phyloP scores from a whole-genome alignment of 2,329 filamentous ascomycete species.

The Davidsoniella virescens region DNA sequence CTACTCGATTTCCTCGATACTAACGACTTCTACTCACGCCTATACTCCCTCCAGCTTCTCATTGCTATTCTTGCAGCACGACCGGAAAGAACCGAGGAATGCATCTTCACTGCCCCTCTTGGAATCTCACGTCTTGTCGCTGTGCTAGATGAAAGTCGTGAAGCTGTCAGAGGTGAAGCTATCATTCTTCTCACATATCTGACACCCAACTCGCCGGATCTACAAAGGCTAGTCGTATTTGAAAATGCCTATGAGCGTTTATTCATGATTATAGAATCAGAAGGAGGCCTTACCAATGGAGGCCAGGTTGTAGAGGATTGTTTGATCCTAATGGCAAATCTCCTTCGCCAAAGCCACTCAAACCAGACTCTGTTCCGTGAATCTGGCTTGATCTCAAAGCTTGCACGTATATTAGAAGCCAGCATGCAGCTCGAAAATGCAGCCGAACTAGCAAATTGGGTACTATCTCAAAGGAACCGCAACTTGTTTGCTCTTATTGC shows the following conservation, averaged over 20 bases:
- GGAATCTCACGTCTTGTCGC: conserved; percentile 77
- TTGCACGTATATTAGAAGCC: conserved; percentile 51
- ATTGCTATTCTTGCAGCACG: conserved; percentile 71
- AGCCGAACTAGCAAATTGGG: conserved; percentile 55
- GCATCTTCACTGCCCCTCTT: conserved; percentile 73
- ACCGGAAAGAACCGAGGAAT: conserved; percentile 86
- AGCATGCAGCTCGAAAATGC: conserved; percentile 30
- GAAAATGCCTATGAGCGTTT: conserved; percentile 83
- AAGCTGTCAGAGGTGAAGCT: conserved; percentile 77
- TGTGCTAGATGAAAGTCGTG: conserved; percentile 67
- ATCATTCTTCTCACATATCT: conserved; percentile 76
- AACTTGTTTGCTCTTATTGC: conserved; percentile 84
- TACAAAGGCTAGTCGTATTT: conserved; percentile 91
- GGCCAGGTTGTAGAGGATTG: conserved; percentile 86
- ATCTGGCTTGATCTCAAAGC: conserved; percentile 60
- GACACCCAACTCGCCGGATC: conserved; percentile 69
- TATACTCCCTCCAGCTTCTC: conserved; percentile 82
- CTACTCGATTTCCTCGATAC: conserved; percentile 80
- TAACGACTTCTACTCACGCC: conserved; percentile 72
- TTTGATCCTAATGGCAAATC: conserved; percentile 74
- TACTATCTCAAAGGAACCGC: conserved; percentile 62
- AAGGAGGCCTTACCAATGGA: conserved; percentile 69
- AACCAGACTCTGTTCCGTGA: conserved; percentile 93
- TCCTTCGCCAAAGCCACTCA: conserved; percentile 70
- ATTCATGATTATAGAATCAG: conserved; percentile 64